These are phyloP conservation scores for Alloteropsis semialata DNA, from an alignment of 176 grass and related monocot genomes.

Conservation along the genomic window DNA sequence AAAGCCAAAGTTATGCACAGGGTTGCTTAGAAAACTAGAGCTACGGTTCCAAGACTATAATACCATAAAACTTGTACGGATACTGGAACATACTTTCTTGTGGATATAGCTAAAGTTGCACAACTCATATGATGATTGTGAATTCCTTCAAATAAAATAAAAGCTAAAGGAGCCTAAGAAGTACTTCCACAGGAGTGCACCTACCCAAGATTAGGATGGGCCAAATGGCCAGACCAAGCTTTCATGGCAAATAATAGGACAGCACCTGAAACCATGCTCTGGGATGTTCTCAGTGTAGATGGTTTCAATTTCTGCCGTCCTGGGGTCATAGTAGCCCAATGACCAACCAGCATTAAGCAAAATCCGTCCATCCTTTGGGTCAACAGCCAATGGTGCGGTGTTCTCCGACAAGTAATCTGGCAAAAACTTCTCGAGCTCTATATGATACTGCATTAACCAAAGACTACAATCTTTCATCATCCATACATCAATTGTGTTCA, in stretches of 20 bases:
- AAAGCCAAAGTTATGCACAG: not conserved
- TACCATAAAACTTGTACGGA: not conserved
- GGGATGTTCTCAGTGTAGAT: conserved; percentile 10
- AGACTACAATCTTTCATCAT: not conserved
- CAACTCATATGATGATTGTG: not conserved
- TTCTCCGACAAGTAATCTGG: too few relatives aligned
- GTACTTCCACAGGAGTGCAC: not conserved
- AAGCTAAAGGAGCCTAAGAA: not conserved
- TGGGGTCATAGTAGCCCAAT: not conserved
- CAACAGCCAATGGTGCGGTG: too few relatives aligned
- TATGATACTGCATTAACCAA: not conserved
- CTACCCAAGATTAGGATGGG: not conserved
- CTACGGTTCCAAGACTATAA: not conserved
- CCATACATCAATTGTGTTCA: not conserved
- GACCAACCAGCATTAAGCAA: too few relatives aligned
- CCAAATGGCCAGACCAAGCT: conserved; percentile 26
- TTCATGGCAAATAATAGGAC: conserved; percentile 31
- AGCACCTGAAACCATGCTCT: not conserved
- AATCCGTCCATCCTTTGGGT: too few relatives aligned
- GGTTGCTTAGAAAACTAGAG: not conserved
- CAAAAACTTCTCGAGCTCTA: not conserved
- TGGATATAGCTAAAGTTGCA: not conserved
- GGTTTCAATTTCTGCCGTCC: not conserved
- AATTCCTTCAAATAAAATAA: not conserved
- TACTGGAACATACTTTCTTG: not conserved